These are phyloP conservation scores for Lodderomyces parapsilosis DNA, from an alignment of 1,139 yeast species.

Conservation along the genomic window DNA sequence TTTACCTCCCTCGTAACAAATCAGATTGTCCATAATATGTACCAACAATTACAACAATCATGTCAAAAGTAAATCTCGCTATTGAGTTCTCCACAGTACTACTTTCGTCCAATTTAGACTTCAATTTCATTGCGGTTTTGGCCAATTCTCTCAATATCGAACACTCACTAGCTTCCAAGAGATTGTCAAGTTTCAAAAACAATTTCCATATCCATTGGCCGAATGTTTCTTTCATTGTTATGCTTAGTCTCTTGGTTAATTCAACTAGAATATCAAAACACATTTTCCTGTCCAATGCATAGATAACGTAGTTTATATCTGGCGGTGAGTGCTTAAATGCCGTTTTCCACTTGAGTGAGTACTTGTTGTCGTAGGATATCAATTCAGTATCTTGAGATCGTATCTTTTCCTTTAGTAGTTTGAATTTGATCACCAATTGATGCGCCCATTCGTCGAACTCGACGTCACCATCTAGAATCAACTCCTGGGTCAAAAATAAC, in stretches of 20 bases:
- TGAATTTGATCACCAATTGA: slow-evolving; percentile 7
- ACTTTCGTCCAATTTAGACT: slow-evolving; percentile 13
- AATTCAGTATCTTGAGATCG: neutral
- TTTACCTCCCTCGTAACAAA: slow-evolving; percentile 13
- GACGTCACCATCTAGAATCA: neutral
- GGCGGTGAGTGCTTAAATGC: slow-evolving; percentile 23
- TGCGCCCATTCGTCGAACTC: slow-evolving; percentile 8
- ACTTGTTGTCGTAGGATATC: neutral
- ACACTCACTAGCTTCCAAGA: slow-evolving; percentile 33
- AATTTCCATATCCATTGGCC: slow-evolving; percentile 40
- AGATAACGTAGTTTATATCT: slow-evolving; percentile 20
- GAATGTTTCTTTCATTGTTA: slow-evolving; percentile 26
- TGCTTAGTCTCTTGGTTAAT: slow-evolving; percentile 40
- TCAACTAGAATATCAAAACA: slow-evolving; percentile 35
- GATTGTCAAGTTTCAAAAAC: slow-evolving; percentile 34
- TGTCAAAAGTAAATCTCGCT: slow-evolving; percentile 26
- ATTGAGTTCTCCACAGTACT: slow-evolving; percentile 10
- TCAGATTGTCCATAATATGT: slow-evolving; percentile 40
- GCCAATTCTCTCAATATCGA: slow-evolving; percentile 40
- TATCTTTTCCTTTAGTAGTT: slow-evolving; percentile 5
- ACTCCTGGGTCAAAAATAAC: neutral
- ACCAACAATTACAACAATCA: slow-evolving; percentile 34
- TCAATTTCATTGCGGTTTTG: slow-evolving; percentile 35
- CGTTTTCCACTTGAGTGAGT: slow-evolving; percentile 2
- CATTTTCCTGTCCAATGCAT: slow-evolving; percentile 29